phyloP scores from a whole-genome alignment of 805 yeast species.

The Debaryomyces maramus region DNA sequence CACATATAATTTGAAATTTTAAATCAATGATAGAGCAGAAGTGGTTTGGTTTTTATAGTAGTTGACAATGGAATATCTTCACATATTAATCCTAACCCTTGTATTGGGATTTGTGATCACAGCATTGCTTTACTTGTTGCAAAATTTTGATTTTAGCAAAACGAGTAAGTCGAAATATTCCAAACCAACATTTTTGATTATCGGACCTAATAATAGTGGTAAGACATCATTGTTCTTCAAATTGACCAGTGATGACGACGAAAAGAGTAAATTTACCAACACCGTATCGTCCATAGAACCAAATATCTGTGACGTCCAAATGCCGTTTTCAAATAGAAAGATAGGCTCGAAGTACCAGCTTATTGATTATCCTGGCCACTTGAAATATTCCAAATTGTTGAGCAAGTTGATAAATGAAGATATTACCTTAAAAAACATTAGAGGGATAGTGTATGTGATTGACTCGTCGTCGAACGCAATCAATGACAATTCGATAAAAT shows the following conservation, averaged over 20 bases:
- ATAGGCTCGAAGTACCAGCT: constrained; percentile 46
- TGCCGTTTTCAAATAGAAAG: constrained; percentile 37
- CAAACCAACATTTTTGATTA: constrained; percentile 58
- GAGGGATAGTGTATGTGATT: constrained; percentile 74
- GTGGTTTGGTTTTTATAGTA: too few relatives aligned
- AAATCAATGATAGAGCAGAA: too few relatives aligned
- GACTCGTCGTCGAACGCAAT: constrained; percentile 67
- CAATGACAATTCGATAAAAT: constrained; percentile 27
- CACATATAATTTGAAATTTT: too few relatives aligned
- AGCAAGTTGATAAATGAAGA: constrained; percentile 48
- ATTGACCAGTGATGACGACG: constrained; percentile 17
- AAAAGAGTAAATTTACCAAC: constrained; percentile 12
- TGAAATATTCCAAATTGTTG: constrained; percentile 63
- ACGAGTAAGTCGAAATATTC: constrained; percentile 17
- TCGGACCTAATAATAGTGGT: constrained; percentile 66
- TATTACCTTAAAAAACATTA: constrained; percentile 40
- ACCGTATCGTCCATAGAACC: constrained; percentile 44
- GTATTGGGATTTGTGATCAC: constrained; percentile 28
- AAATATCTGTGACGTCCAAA: constrained; percentile 24
- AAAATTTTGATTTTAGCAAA: constrained; percentile 16
- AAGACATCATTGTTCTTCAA: constrained; percentile 58
- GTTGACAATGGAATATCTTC: constrained; percentile 29
- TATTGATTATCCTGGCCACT: constrained; percentile 88
- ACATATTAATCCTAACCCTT: constrained; percentile 22
- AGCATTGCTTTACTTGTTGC: constrained; percentile 24